Percentiles rank a stretch among this genome's conserved stretches.
Evolutionary conservation across 2,329 filamentous ascomycete genomes (phyloP).

Genomic region (Epichloe festucae): DNA sequence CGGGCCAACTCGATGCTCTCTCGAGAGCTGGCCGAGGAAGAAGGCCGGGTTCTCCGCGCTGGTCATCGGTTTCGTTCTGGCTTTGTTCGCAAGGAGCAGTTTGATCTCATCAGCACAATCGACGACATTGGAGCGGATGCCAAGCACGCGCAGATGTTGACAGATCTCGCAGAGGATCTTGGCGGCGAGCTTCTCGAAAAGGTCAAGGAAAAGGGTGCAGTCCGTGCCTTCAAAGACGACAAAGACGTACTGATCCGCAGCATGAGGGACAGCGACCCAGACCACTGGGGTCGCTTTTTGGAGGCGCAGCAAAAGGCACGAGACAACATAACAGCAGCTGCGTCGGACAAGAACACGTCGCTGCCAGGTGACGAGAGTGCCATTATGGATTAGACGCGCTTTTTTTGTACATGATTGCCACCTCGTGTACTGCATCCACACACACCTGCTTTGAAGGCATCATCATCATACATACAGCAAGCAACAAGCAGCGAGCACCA

Average conservation of each 20-base stretch:
- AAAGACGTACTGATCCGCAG: constrained; percentile 34
- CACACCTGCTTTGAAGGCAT: too few relatives aligned
- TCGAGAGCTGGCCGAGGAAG: constrained; percentile 41
- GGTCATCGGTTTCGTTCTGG: constrained; percentile 44
- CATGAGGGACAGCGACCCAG: constrained; percentile 48
- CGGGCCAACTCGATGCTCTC: constrained; percentile 42
- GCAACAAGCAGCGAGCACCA: too few relatives aligned
- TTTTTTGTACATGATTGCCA: too few relatives aligned
- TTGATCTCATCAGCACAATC: constrained; percentile 33
- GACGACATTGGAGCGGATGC: constrained; percentile 39
- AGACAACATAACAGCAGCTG: constrained; percentile 32
- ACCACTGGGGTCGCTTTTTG: constrained; percentile 50
- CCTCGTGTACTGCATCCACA: too few relatives aligned
- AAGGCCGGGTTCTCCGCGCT: constrained; percentile 41
- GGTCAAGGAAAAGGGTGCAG: constrained; percentile 43
- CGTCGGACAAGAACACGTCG: constrained; percentile 12
- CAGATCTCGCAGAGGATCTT: constrained; percentile 50
- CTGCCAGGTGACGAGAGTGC: constrained; percentile 25
- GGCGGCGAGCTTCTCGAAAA: constrained; percentile 45
- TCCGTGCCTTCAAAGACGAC: constrained; percentile 48
- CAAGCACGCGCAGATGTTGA: constrained; percentile 38
- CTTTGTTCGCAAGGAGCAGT: constrained; percentile 38
- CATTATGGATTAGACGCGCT: constrained; percentile 23
- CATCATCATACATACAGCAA: too few relatives aligned
- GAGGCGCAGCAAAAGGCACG: constrained; percentile 48